Evolutionary conservation across 805 yeast species (phyloP).

Genomic region (Candida ficus): DNA sequence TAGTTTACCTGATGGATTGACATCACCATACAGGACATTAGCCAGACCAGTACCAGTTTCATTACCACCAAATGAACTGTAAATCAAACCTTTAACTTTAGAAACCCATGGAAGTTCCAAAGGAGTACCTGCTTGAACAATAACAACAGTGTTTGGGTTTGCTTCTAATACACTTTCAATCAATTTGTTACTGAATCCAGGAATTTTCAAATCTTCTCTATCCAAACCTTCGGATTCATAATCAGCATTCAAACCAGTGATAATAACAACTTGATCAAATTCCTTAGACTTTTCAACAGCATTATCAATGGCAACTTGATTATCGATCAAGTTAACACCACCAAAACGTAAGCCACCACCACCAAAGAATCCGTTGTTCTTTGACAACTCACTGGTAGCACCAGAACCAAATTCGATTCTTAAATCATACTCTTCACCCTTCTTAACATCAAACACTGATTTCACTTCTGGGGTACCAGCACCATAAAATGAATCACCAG

Average conservation of each 20-base stretch:
- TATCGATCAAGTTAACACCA: conserved; percentile 24
- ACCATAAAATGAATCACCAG: conserved; percentile 48
- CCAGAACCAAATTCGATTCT: conserved; percentile 49
- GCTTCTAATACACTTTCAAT: conserved; percentile 39
- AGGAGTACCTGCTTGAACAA: conserved; percentile 58
- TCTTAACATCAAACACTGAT: conserved; percentile 32
- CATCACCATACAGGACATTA: conserved; percentile 49
- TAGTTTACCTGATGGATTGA: conserved; percentile 56
- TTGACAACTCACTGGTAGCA: conserved; percentile 30
- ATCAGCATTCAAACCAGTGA: conserved; percentile 47
- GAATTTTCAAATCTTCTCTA: conserved; percentile 44
- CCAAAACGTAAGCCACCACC: conserved; percentile 35
- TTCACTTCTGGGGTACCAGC: conserved; percentile 49
- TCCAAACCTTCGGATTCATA: conserved; percentile 62
- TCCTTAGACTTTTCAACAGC: conserved; percentile 46
- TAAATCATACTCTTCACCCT: conserved; percentile 41
- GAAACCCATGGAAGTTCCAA: conserved; percentile 51
- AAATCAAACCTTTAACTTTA: conserved; percentile 39
- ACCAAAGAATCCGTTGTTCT: conserved; percentile 24
- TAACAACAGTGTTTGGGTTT: conserved; percentile 47
- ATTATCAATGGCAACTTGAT: conserved; percentile 28
- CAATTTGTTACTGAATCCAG: conserved; percentile 42
- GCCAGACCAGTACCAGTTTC: conserved; percentile 57
- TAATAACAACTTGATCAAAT: conserved; percentile 48
- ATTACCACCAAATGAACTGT: conserved; percentile 55